Conservation (phyloP, 306 rosid species). For the Carpinus viminea region DNA sequence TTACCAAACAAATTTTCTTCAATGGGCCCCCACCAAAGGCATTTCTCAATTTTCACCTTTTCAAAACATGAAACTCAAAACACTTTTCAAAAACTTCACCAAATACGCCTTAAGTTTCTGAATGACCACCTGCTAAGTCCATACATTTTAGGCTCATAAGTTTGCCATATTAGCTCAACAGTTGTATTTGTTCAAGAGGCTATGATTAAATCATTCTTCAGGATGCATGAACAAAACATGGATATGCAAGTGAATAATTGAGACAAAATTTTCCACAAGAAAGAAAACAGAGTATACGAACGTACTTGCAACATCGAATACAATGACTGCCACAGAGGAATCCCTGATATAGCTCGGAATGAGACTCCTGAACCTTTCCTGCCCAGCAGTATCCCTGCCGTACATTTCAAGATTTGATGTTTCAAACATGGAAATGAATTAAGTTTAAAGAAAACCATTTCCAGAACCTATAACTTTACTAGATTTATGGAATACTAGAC, state of each 20-base stretch:
- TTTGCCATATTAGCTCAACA: background rate
- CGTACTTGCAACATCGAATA: conserved; percentile 60
- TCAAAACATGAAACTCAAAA: too few relatives aligned
- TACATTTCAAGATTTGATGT: conserved; percentile 4
- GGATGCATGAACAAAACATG: background rate
- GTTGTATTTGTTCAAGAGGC: background rate
- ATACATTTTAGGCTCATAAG: background rate
- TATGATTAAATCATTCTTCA: background rate
- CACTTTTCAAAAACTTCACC: too few relatives aligned
- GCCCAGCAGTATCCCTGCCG: conserved; percentile 62
- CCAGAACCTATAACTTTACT: background rate
- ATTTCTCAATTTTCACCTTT: too few relatives aligned
- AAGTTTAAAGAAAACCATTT: background rate
- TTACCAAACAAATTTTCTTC: too few relatives aligned
- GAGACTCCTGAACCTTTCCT: conserved; percentile 68
- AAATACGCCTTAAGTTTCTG: background rate
- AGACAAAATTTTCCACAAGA: background rate
- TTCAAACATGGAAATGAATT: background rate
- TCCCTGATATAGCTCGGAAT: conserved; percentile 64
- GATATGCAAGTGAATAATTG: background rate
- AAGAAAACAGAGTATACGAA: background rate
- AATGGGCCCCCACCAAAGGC: too few relatives aligned
- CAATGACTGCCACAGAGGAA: conserved; percentile 62
- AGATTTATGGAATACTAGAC: background rate
- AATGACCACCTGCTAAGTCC: background rate